These are phyloP conservation scores for Xylaria sp. DNA, from an alignment of 2,329 filamentous ascomycete species.

Conservation along the genomic window DNA sequence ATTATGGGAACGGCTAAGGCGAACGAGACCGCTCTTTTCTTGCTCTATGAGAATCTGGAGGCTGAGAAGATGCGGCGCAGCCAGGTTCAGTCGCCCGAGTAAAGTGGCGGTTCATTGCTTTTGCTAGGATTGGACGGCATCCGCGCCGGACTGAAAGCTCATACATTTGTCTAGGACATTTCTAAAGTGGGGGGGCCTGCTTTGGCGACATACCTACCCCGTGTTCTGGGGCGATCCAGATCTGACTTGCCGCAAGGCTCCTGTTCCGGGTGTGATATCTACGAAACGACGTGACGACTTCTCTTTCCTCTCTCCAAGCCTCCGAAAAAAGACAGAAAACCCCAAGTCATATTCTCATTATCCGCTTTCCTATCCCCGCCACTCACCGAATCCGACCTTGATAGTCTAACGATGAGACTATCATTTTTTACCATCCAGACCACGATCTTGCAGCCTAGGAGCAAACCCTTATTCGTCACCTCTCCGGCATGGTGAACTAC, in stretches of 20 bases:
- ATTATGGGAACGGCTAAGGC: slow-evolving; percentile 93
- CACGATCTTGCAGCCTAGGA: slow-evolving; percentile 9
- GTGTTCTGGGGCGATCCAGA: slow-evolving; percentile 47
- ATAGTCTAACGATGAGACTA: slow-evolving; percentile 22
- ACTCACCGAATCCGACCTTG: slow-evolving; percentile 23
- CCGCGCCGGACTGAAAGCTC: slow-evolving; percentile 29
- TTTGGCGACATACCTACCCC: slow-evolving; percentile 45
- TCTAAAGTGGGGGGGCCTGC: slow-evolving; percentile 41
- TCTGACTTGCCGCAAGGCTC: slow-evolving; percentile 60
- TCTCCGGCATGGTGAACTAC: slow-evolving; percentile 1
- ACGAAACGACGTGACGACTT: slow-evolving; percentile 42
- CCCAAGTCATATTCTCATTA: slow-evolving; percentile 24
- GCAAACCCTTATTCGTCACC: slow-evolving; percentile 7
- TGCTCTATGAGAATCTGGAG: slow-evolving; percentile 97
- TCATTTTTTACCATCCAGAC: slow-evolving; percentile 15
- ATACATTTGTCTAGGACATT: slow-evolving; percentile 34
- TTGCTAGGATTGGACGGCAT: slow-evolving; percentile 22
- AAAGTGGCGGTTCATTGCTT: slow-evolving; percentile 25
- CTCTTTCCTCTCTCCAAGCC: slow-evolving; percentile 25
- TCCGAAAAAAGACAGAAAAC: slow-evolving; percentile 23
- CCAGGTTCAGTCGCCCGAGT: slow-evolving; percentile 59
- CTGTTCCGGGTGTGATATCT: slow-evolving; percentile 39
- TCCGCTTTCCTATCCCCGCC: slow-evolving; percentile 29
- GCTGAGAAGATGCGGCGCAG: slow-evolving; percentile 98
- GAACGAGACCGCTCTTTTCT: slow-evolving; percentile 92